Conservation (phyloP, 2,329 filamentous ascomycete genomes). For the Trichoderma cornu-damae region DNA sequence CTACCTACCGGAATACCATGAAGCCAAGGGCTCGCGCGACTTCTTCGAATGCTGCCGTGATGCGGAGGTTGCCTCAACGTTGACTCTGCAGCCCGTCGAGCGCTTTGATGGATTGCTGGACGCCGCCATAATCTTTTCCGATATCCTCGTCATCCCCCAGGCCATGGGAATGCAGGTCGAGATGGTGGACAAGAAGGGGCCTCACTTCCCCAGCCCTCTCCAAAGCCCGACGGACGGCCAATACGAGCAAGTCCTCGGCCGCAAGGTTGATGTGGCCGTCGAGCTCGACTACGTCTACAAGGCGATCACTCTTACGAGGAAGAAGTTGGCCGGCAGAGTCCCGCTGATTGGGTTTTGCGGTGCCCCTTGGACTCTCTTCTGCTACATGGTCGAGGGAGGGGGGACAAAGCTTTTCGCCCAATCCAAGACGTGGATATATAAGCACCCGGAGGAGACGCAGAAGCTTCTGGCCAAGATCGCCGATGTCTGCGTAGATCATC, state of each 20-base stretch:
- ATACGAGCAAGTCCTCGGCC: constrained; percentile 70
- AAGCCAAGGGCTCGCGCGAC: constrained; percentile 83
- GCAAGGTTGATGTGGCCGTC: constrained; percentile 74
- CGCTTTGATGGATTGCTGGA: constrained; percentile 87
- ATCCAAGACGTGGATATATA: constrained; percentile 95
- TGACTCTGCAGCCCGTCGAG: constrained; percentile 92
- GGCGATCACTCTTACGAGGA: constrained; percentile 83
- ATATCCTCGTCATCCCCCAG: constrained; percentile 96
- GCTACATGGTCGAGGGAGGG: constrained; percentile 98
- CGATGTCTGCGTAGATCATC: constrained; percentile 89
- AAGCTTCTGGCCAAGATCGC: constrained; percentile 83
- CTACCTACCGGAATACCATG: constrained; percentile 96
- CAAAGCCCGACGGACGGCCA: constrained; percentile 74
- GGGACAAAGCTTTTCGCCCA: constrained; percentile 93
- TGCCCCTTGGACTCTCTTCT: constrained; percentile 92
- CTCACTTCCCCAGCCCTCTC: constrained; percentile 85
- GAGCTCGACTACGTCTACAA: constrained; percentile 94
- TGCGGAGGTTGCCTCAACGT: constrained; percentile 84
- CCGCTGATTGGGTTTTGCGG: constrained; percentile 96
- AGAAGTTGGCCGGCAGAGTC: constrained; percentile 82
- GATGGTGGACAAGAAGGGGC: constrained; percentile 96
- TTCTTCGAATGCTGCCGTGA: constrained; percentile 97
- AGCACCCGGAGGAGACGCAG: constrained; percentile 74
- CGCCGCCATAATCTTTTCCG: constrained; percentile 97
- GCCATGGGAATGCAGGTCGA: constrained; percentile 98